phyloP scores from a whole-genome alignment of 345 rosid species.

The Euphorbia tirucalli region DNA sequence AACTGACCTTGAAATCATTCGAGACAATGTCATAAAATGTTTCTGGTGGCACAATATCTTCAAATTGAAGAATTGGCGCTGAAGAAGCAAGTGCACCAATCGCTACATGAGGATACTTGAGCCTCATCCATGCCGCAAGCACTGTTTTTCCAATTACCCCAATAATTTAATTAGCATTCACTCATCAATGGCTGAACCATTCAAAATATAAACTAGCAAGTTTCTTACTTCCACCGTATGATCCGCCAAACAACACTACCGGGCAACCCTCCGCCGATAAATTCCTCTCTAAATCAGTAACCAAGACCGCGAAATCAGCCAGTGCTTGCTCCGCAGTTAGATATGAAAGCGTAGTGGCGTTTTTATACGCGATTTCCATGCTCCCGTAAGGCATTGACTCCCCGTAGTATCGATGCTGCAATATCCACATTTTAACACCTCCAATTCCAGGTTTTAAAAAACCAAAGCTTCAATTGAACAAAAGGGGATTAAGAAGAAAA shows the following conservation, averaged over 20 bases:
- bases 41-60: slow-evolving; percentile 78
- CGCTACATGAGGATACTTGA: slow-evolving; percentile 88
- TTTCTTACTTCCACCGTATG: slow-evolving; percentile 92
- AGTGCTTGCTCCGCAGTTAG: slow-evolving; percentile 93
- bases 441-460: neutral
- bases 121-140: slow-evolving; percentile 98
- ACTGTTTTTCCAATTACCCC: slow-evolving; percentile 51
- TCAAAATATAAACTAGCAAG: neutral
- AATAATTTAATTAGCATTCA: neutral
- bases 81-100: slow-evolving; percentile 92
- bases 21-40: slow-evolving; percentile 86
- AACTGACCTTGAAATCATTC: slow-evolving; percentile 62
- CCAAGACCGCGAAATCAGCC: slow-evolving; percentile 76
- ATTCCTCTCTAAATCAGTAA: slow-evolving; percentile 69
- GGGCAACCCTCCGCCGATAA: slow-evolving; percentile 83
- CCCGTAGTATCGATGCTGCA: slow-evolving; percentile 83
- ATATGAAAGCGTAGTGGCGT: slow-evolving; percentile 60
- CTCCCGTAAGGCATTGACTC: slow-evolving; percentile 75
- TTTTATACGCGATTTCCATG: slow-evolving; percentile 61
- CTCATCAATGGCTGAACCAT: neutral
- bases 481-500: neutral
- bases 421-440: slow-evolving; percentile 15
- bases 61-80: slow-evolving; percentile 93
- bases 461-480: neutral
- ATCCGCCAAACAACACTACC: slow-evolving; percentile 89